Base-by-base conservation (phyloP, 805 yeast genomes). In the Yamadazyma tumulicola region DNA sequence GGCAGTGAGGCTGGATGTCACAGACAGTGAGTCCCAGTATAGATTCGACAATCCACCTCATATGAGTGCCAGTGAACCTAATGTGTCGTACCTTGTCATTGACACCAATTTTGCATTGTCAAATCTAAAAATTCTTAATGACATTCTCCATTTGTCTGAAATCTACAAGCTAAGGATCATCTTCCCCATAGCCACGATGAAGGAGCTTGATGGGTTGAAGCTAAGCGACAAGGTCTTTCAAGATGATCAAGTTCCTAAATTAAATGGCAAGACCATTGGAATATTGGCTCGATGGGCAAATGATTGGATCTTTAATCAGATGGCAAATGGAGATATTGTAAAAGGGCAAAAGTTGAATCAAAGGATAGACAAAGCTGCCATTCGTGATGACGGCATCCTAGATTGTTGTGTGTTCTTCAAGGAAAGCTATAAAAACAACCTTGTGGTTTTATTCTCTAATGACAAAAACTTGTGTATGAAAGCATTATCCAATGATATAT, bases 81-180 rank as follows among this genome's bases (percentile, higher is more conserved):
- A 54, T 34, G 27, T 44, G 6, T 56, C 77, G 9, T 60, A 64
- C 14, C 60, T 87, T 40, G 79, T 88, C 0, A 64, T 86, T 0
- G 97, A 89, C 52, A 89, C 97, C 2, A 89, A 89, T 51, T 85
- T 89, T 51, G 64, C 85, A 10, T 57, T 89, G 3, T 75, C 87
- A 1, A 88, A 87, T 51, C 55, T 86, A 28, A 55, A 63, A 13
- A 57, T 85, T 1, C 44, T 88, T 6, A 77, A 81, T 30, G 69
- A 69, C 0, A 51, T 89, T 17, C 54, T 69, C 3, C 48, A 47
- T 2, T 36, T 74, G 6, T 70, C 70, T 4, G 32, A 43, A 0
- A 39, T 55, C 9, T 79, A 65, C 48, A 64, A 69, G 12, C 73
- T 77, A 32, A 52, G 52, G 31, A 62, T 89, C 1, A 64, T 89